phyloP scores from a whole-genome alignment of 2,329 filamentous ascomycete species.

The Phyllosticta citriasiana region DNA sequence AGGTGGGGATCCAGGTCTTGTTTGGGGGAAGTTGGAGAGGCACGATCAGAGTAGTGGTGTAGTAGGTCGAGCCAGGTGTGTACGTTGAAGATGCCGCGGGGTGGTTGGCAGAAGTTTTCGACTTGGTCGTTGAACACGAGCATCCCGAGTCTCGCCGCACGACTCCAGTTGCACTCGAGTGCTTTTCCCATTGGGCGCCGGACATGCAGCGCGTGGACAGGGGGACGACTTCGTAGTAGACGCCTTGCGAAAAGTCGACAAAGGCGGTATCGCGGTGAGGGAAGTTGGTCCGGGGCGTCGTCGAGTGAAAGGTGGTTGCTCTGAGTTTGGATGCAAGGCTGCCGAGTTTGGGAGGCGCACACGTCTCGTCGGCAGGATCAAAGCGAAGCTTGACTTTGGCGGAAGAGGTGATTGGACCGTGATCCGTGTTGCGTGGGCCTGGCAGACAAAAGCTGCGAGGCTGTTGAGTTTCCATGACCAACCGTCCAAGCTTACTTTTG shows the following conservation, averaged over 20 bases:
- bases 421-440: slow-evolving; percentile 26
- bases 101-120: slow-evolving; percentile 12
- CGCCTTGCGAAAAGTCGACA: slow-evolving; percentile 39
- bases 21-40: slow-evolving; percentile 51
- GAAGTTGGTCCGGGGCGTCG: slow-evolving; percentile 39
- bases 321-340: slow-evolving; percentile 46
- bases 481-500: slow-evolving; percentile 47
- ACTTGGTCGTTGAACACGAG: slow-evolving; percentile 16
- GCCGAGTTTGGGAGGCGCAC: slow-evolving; percentile 44
- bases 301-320: slow-evolving; percentile 48
- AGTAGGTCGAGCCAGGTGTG: slow-evolving; percentile 39
- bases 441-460: slow-evolving; percentile 46
- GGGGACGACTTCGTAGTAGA: slow-evolving; percentile 43
- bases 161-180: slow-evolving; percentile 19
- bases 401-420: slow-evolving; percentile 41
- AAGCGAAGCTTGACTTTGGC: slow-evolving; percentile 50
- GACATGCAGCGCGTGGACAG: slow-evolving; percentile 48
- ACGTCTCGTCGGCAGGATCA: slow-evolving; percentile 43
- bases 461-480: slow-evolving; percentile 49
- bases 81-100: slow-evolving; percentile 26
- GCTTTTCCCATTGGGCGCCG: slow-evolving; percentile 47
- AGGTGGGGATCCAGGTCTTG: slow-evolving; percentile 57
- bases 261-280: slow-evolving; percentile 35
- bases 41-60: slow-evolving; percentile 53
- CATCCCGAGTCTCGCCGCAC: slow-evolving; percentile 32